phyloP scores from a whole-genome alignment of 208 protist genomes.

The Leishmania arabica region DNA sequence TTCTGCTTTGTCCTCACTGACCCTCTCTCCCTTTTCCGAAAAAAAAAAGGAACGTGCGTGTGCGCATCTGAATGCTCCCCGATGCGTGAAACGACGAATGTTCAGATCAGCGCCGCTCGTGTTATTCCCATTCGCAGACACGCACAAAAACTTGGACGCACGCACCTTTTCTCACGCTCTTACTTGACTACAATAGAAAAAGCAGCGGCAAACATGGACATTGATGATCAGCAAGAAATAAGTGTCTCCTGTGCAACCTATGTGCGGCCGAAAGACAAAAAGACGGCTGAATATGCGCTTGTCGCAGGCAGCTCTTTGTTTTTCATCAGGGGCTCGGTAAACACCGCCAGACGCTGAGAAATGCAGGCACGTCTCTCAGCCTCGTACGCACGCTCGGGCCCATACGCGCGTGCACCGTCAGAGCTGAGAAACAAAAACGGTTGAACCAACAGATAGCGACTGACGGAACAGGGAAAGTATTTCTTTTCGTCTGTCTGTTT shows the following conservation, averaged over 20 bases:
- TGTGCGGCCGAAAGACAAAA: neutral
- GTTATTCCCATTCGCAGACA: too few species aligned
- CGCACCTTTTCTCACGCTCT: too few species aligned
- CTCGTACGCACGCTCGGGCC: neutral
- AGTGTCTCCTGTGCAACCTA: neutral
- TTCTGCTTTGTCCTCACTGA: neutral
- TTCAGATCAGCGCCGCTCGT: too few species aligned
- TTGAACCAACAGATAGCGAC: neutral
- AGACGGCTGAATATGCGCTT: neutral
- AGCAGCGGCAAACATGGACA: too few species aligned
- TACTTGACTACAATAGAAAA: too few species aligned
- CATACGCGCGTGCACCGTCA: neutral
- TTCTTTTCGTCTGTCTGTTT: neutral
- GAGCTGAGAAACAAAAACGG: neutral
- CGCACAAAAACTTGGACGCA: too few species aligned
- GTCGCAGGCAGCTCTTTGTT: neutral
- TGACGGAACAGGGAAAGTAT: neutral
- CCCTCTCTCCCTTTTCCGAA: neutral
- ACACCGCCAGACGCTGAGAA: neutral
- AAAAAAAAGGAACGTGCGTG: too few species aligned
- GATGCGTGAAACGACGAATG: too few species aligned
- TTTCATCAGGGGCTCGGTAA: neutral
- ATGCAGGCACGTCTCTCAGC: neutral
- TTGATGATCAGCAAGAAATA: neutral
- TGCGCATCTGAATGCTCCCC: too few species aligned